Base-by-base conservation (phyloP, 495 filamentous ascomycete genomes). In the Hypoxylon fragiforme region DNA sequence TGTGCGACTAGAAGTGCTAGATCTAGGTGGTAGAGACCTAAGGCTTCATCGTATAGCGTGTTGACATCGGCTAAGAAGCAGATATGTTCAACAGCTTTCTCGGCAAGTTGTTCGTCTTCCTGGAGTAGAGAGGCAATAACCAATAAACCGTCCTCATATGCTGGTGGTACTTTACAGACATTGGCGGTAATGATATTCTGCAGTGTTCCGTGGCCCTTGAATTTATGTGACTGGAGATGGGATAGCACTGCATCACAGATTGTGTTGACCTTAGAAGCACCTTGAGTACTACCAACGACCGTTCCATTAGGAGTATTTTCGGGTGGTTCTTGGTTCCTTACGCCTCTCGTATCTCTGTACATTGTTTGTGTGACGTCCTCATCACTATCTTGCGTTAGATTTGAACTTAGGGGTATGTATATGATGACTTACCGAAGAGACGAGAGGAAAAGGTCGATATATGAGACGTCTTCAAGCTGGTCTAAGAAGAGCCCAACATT, bases 31-130 rank as follows among this genome's bases (percentile, higher is more conserved):
- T 98, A 97, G 2, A 97, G 73, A 16, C 92, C 92, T 12, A 98
- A 76, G 5, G 94, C 88, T 49, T 89, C 86, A 51, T 96, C 89
- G 63, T 94, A 98, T n/a, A 98, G 81, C 44, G 82, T 83, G 65
- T 96, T 94, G 14, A 94, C 85, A 71, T 98, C 94, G 0, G 90
- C 89, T 34, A 98, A 77, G 74, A 97, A 98, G 76, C 91, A 97
- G 57, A 97, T 96, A 59, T 98, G 94, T 64, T 95, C 91, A 30
- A 96, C 86, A 1, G 92, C 91, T 66, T 84, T 83, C 56, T 97
- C 89, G 3, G 87, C 86, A 54, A 91, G 75, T 12, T 85, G 74
- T 22, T 85, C 72, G 24, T 85, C 79, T 58, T 85, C 74, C 42
- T 79, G 81, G 77, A 89, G 82, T 34, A 96, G 73, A 37, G 83